Evolutionary conservation across 805 yeast species (phyloP).

Genomic region (Helenozyma baotianmanensis): DNA sequence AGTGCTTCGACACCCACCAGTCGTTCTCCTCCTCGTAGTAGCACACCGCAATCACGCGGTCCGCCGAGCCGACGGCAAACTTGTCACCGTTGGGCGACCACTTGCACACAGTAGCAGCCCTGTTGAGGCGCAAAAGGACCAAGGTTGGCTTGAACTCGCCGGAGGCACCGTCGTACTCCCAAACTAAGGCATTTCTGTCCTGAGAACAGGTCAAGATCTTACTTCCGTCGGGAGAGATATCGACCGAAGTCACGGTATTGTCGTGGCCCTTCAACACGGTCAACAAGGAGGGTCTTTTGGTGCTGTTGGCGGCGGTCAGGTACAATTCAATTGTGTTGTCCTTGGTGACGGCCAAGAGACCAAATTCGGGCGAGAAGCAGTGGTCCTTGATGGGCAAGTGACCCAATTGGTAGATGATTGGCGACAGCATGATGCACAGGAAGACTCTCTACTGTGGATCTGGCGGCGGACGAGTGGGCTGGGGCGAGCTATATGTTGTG

Average conservation of each 20-base stretch:
- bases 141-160: slow-evolving; percentile 75
- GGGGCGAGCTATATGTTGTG: neutral
- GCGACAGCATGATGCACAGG: slow-evolving; percentile 18
- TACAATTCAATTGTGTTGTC: slow-evolving; percentile 74
- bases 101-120: slow-evolving; percentile 90
- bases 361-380: slow-evolving; percentile 68
- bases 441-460: slow-evolving; percentile 18
- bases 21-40: slow-evolving; percentile 94
- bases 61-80: slow-evolving; percentile 97
- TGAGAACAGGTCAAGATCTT: slow-evolving; percentile 95
- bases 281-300: slow-evolving; percentile 52
- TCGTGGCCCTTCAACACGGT: slow-evolving; percentile 80
- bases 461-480: neutral
- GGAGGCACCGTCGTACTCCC: slow-evolving; percentile 67
- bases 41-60: slow-evolving; percentile 90
- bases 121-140: slow-evolving; percentile 84
- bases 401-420: slow-evolving; percentile 60
- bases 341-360: slow-evolving; percentile 73
- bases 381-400: slow-evolving; percentile 89
- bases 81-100: slow-evolving; percentile 96
- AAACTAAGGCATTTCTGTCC: slow-evolving; percentile 95
- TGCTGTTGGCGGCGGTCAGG: slow-evolving; percentile 41
- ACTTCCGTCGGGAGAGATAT: slow-evolving; percentile 74
- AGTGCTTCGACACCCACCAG: slow-evolving; percentile 99
- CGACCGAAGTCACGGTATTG: slow-evolving; percentile 91